Conservation (phyloP, 192 early-diverging fungal genomes). For the Backusella macrospora region DNA sequence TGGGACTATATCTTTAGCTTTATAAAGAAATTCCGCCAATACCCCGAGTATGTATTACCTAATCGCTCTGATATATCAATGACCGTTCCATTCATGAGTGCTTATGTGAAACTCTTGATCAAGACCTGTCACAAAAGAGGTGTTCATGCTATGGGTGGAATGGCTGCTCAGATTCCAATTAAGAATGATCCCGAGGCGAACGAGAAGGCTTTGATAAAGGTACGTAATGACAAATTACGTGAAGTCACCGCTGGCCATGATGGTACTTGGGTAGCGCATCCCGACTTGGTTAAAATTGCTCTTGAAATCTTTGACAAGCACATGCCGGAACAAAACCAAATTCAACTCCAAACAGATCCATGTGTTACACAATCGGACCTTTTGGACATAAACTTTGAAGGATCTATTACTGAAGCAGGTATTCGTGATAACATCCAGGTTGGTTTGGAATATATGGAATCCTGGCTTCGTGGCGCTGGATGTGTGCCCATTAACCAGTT, state of each 20-base stretch:
- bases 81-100: conserved; percentile 97
- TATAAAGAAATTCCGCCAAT: conserved; percentile 94
- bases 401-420: conserved; percentile 85
- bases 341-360: conserved; percentile 88
- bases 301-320: conserved; percentile 87
- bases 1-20: conserved; percentile 99
- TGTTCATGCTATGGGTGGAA: conserved; percentile 99
- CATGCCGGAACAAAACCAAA: conserved; percentile 95
- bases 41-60: conserved; percentile 85
- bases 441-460: conserved; percentile 91
- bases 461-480: conserved; percentile 90
- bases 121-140: conserved; percentile 97
- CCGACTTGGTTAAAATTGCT: conserved; percentile 90
- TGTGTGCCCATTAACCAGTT: conserved; percentile 98
- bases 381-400: conserved; percentile 69
- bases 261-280: conserved; percentile 97
- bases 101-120: conserved; percentile 94
- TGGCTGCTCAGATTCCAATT: conserved; percentile 99
- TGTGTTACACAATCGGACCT: conserved; percentile 80
- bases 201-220: conserved; percentile 91
- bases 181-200: conserved; percentile 88
- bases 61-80: conserved; percentile 89
- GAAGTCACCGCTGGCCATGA: conserved; percentile 95
- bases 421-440: conserved; percentile 92
- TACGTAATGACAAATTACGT: conserved; percentile 91